These are phyloP conservation scores for Pleurotus tuber-regium DNA, from an alignment of 768 basidiomycete genomes.

Conservation along the genomic window DNA sequence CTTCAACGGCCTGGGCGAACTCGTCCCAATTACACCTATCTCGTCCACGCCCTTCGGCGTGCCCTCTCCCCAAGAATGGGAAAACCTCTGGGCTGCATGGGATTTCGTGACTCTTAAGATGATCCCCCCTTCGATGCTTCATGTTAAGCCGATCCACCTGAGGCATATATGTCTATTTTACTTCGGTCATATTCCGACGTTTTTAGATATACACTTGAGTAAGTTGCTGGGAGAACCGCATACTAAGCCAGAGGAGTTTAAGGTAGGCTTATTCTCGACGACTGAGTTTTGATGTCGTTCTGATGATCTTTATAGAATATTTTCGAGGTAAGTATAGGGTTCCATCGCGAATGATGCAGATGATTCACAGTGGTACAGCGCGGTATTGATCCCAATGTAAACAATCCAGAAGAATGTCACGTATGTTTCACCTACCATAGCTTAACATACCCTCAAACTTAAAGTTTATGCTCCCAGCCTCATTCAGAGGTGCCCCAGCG, in stretches of 20 bases:
- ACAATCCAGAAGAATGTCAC: constrained; percentile 84
- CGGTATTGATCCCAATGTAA: constrained; percentile 94
- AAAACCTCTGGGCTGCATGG: constrained; percentile 84
- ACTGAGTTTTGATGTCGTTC: constrained; percentile 8
- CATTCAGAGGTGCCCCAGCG: constrained; percentile 85
- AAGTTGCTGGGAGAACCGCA: constrained; percentile 70
- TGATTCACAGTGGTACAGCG: constrained; percentile 48
- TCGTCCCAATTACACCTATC: constrained; percentile 20
- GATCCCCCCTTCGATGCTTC: constrained; percentile 85
- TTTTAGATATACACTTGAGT: constrained; percentile 88
- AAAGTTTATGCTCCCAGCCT: constrained; percentile 59
- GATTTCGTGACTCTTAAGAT: constrained; percentile 80
- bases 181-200: constrained; percentile 89
- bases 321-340: constrained; percentile 55
- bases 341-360: not conserved
- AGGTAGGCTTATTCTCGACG: too few species aligned
- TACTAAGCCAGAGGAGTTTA: constrained; percentile 83
- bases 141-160: constrained; percentile 89
- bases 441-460: too few species aligned
- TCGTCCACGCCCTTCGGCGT: constrained; percentile 55
- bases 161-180: constrained; percentile 96
- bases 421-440: constrained; percentile 42
- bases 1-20: constrained; percentile 18
- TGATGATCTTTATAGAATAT: constrained; percentile 46
- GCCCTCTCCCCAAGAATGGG: constrained; percentile 79